phyloP scores from a whole-genome alignment of 768 basidiomycete genomes.

The Naganishia randhawae region DNA sequence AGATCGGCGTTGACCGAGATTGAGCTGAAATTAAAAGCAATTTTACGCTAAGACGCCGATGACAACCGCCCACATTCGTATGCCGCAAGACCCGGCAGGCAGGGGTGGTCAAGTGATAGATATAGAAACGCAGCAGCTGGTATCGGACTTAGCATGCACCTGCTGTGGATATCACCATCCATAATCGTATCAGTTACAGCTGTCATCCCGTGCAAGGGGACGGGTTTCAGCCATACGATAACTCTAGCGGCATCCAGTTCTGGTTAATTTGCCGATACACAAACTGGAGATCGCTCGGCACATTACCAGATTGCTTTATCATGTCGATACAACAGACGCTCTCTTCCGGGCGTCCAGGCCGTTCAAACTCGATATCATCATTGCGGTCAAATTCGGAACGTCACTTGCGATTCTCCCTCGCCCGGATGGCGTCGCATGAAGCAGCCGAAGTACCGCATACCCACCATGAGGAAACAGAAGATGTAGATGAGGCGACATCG shows the following conservation, averaged over 20 bases:
- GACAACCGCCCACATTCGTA: conserved; percentile 13
- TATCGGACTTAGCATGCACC: too few species aligned
- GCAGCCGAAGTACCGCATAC: conserved; percentile 15
- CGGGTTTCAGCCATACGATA: neutral
- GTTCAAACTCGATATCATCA: conserved; percentile 16
- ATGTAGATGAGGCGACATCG: neutral
- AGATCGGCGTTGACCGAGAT: conserved; percentile 10
- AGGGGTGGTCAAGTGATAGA: neutral
- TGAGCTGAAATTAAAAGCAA: conserved; percentile 5
- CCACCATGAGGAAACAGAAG: conserved; percentile 16
- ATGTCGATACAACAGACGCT: conserved; percentile 4
- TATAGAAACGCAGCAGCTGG: neutral
- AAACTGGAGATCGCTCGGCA: too few species aligned
- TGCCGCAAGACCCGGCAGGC: neutral
- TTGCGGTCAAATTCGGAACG: conserved; percentile 13
- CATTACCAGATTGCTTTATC: neutral
- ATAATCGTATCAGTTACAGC: neutral
- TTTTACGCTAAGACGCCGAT: conserved; percentile 17
- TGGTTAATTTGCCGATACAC: neutral
- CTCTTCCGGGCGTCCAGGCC: neutral
- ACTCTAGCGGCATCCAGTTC: neutral
- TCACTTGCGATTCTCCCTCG: conserved; percentile 11
- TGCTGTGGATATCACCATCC: too few species aligned
- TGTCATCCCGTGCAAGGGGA: neutral
- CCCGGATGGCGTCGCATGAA: conserved; percentile 18